Evolutionary conservation across 306 rosid genomes (phyloP).

Genomic region (Mimosa pudica): DNA sequence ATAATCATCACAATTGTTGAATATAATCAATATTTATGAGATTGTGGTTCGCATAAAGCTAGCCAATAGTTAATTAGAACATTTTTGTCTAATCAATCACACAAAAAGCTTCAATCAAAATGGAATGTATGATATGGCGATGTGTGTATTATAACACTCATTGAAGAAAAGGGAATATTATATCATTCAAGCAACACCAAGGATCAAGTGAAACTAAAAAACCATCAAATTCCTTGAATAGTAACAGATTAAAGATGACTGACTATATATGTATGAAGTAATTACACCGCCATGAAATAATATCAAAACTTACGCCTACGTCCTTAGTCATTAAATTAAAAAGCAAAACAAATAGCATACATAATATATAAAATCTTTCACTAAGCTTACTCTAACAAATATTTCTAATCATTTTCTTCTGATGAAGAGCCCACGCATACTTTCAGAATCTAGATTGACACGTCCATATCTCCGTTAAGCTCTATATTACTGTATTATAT

Average conservation of each 20-base stretch:
- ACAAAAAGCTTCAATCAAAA: slow-evolving; percentile 8
- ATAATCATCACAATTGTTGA: slow-evolving; percentile 42
- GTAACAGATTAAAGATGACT: not conserved
- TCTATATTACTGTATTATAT: slow-evolving; percentile 16
- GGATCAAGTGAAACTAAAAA: slow-evolving; percentile 38
- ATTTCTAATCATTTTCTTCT: slow-evolving; percentile 19
- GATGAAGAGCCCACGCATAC: slow-evolving; percentile 9
- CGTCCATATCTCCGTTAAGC: slow-evolving; percentile 9
- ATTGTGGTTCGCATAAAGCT: slow-evolving; percentile 34
- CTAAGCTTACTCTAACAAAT: slow-evolving; percentile 27
- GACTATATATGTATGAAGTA: not conserved
- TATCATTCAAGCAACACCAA: slow-evolving; percentile 31
- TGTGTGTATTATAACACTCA: not conserved
- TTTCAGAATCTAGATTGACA: slow-evolving; percentile 18
- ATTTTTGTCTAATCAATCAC: slow-evolving; percentile 43
- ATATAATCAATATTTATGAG: slow-evolving; percentile 39
- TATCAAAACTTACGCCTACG: slow-evolving; percentile 46
- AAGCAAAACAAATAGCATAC: slow-evolving; percentile 17
- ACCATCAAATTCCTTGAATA: slow-evolving; percentile 34
- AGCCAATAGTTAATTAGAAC: slow-evolving; percentile 28
- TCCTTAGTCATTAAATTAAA: slow-evolving; percentile 28
- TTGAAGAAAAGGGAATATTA: not conserved
- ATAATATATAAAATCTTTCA: slow-evolving; percentile 7
- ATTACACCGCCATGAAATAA: slow-evolving; percentile 45
- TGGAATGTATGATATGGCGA: slow-evolving; percentile 26